Conservation (phyloP, 306 rosid species). For the Bauhinia variegata region DNA sequence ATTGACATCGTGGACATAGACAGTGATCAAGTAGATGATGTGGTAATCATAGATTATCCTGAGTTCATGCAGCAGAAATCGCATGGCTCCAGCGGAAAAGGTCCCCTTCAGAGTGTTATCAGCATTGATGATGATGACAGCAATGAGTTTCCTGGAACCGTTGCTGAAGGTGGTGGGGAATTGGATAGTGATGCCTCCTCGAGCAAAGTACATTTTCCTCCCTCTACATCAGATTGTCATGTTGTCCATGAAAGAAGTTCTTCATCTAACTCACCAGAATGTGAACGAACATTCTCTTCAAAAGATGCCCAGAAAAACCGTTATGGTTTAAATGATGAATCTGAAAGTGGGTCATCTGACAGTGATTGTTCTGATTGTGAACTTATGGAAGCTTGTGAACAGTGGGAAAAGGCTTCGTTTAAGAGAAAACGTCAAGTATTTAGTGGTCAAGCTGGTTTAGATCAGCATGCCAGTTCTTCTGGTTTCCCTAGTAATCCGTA, state of each 20-base stretch:
- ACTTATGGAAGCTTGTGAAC: conserved; percentile 67
- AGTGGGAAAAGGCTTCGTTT: conserved; percentile 70
- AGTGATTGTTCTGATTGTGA: conserved; percentile 86
- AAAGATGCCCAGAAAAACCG: conserved; percentile 47
- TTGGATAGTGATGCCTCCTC: conserved; percentile 84
- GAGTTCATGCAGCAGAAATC: conserved; percentile 40
- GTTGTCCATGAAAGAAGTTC: conserved; percentile 55
- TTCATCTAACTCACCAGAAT: conserved; percentile 45
- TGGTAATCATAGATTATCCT: conserved; percentile 52
- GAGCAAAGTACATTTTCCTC: conserved; percentile 50
- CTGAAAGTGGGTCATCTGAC: conserved; percentile 53
- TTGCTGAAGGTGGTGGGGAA: conserved; percentile 60
- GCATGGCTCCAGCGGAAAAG: conserved; percentile 43
- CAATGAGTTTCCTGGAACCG: conserved; percentile 38
- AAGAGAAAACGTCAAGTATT: conserved; percentile 56
- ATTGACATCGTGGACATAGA: conserved; percentile 75
- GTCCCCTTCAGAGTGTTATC: conserved; percentile 50
- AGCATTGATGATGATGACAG: conserved; percentile 71
- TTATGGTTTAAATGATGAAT: conserved; percentile 50
- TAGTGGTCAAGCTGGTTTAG: conserved; percentile 43
- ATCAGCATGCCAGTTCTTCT: conserved; percentile 62
- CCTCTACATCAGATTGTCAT: conserved; percentile 30
- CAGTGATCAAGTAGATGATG: conserved; percentile 58
- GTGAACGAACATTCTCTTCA: conserved; percentile 42
- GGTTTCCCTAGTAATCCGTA: conserved; percentile 46